Evolutionary conservation across 1,284 basidiomycete genomes (phyloP), one percentile per base, ranked within the genome.

Genomic region (Pseudozyma tsukubaensis): DNA sequence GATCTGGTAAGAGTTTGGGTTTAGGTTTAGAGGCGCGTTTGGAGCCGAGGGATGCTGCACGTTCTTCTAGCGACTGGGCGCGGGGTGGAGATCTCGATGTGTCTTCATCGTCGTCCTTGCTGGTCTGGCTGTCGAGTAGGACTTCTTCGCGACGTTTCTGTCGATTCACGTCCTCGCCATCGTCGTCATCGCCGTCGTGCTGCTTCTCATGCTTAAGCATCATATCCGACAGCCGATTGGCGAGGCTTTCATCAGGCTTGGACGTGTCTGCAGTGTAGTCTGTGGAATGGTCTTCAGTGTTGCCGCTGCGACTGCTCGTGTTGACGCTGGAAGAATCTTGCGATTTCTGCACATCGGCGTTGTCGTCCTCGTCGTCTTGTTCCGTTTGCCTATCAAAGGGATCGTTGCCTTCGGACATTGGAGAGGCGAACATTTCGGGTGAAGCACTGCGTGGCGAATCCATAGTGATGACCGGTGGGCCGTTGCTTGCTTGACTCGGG

Each of bases 1-100:
- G 62, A 36, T 74, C 72, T 9, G 56, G 59, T 13, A 74, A 40
- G 45, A 74, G 18, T 43, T 74, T 74, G 12, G 62, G 59, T 12
- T 61, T 59, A 2, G 68, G 50, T n/a, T 58, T 59, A n/a, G n/a
- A n/a, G n/a, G n/a, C n/a, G n/a, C n/a, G n/a, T n/a, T n/a, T n/a
- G n/a, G n/a, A n/a, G n/a, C n/a, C n/a, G n/a, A n/a, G n/a, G n/a
- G 48, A 39, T 0, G 59, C 62, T 32, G 69, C 56, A n/a, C 48
- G 56, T 21, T 72, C 52, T n/a, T 59, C 53, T 9, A 62, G 18
- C 11, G 60, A 48, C 24, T 59, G 24, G 8, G 57, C 54, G 0
- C 50, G 48, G 12, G 40, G 49, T 34, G 36, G 56, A 16, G 24
- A 39, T 7, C 53, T 29, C 5, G 18, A 6, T n/a, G 18, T 14